Conservation (phyloP, 1,284 basidiomycete genomes). For the Pseudomicrostroma phylloplanum region DNA sequence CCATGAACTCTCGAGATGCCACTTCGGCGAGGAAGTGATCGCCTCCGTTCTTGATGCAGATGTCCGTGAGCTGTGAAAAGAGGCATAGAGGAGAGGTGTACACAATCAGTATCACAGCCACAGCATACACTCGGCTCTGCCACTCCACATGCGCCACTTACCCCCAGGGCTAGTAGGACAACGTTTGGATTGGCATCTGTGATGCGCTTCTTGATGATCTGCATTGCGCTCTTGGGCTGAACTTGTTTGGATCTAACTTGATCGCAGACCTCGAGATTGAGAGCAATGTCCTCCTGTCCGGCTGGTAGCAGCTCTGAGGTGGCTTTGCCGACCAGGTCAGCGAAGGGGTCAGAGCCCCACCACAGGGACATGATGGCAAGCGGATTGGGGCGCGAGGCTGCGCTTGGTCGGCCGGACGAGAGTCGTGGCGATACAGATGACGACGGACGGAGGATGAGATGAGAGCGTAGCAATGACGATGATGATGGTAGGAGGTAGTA, state of each 20-base stretch:
- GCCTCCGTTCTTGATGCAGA: conserved; percentile 95
- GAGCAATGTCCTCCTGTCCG: conserved; percentile 73
- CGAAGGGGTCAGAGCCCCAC: conserved; percentile 42
- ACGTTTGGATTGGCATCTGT: conserved; percentile 95
- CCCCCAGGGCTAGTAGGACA: conserved; percentile 75
- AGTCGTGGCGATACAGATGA: neutral
- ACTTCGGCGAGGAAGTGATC: conserved; percentile 68
- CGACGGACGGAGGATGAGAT: neutral
- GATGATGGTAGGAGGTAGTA: too few relatives aligned
- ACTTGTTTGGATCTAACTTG: conserved; percentile 84
- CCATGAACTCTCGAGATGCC: conserved; percentile 78
- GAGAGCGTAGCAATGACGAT: neutral
- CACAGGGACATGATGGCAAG: conserved; percentile 26
- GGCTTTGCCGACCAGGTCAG: conserved; percentile 63
- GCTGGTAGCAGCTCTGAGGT: conserved; percentile 77
- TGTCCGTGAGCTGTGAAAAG: conserved; percentile 62
- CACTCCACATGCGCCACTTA: conserved; percentile 47
- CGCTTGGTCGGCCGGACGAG: neutral
- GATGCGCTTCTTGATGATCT: conserved; percentile 75
- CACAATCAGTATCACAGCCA: neutral
- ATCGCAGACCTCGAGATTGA: conserved; percentile 93
- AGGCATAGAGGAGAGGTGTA: too few relatives aligned
- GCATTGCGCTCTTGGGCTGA: conserved; percentile 77
- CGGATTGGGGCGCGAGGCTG: neutral
- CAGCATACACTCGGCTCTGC: neutral